A percentile compares a stretch with the other conserved stretches of the same genome.
These are phyloP conservation scores for Mycena olivaceomarginata DNA, from an alignment of 768 basidiomycete species.

Conservation along the genomic window DNA sequence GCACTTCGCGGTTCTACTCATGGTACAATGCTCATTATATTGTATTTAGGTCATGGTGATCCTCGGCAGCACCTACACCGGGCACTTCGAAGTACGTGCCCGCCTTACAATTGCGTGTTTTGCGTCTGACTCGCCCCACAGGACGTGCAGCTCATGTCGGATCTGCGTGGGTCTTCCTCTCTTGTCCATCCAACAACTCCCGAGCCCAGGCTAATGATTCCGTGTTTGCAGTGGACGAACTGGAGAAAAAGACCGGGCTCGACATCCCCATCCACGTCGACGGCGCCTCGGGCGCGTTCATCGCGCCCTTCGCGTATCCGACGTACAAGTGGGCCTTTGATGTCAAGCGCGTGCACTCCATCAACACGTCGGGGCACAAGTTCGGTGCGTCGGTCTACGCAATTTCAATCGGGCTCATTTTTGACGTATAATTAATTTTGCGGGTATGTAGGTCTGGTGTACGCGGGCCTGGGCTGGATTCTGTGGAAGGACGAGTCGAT, in stretches of 20 bases:
- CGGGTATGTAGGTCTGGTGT: constrained; percentile 55
- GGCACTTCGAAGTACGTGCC: constrained; percentile 68
- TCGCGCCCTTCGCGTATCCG: constrained; percentile 79
- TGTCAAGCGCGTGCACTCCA: constrained; percentile 49
- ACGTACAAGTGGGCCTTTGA: constrained; percentile 75
- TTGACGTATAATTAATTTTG: constrained; percentile 4
- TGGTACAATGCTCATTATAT: neutral
- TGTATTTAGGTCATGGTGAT: constrained; percentile 69
- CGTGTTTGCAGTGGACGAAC: constrained; percentile 66
- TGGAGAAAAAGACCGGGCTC: constrained; percentile 72
- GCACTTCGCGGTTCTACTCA: neutral
- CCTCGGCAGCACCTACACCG: constrained; percentile 74
- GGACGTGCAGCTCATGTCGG: constrained; percentile 65
- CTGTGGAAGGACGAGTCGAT: constrained; percentile 75
- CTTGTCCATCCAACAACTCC: neutral
- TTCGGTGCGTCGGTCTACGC: constrained; percentile 62
- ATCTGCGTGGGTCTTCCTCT: constrained; percentile 58
- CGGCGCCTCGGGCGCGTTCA: constrained; percentile 77
- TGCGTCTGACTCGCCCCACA: neutral
- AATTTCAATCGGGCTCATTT: constrained; percentile 39
- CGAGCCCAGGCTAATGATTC: neutral
- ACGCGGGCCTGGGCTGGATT: constrained; percentile 77
- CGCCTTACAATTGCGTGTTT: too few species aligned
- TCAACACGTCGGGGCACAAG: constrained; percentile 70
- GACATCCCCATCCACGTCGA: constrained; percentile 83